Conservation (phyloP, 768 basidiomycete genomes). For the Trametes sanguinea region DNA sequence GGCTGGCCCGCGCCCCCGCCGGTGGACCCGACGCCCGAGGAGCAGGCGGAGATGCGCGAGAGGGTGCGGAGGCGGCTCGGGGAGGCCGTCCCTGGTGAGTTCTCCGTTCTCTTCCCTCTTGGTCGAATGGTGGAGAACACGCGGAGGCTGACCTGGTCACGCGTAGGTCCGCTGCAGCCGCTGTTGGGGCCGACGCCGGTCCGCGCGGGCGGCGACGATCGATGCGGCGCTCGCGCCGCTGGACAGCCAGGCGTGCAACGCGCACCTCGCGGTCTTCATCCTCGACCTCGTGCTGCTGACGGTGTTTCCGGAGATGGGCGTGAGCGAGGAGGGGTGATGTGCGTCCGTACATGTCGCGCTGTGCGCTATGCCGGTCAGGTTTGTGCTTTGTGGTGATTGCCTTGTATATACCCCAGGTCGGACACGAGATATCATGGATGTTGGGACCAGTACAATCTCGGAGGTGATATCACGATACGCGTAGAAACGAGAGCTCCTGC, state of each 20-base stretch:
- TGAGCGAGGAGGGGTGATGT: constrained; percentile 18
- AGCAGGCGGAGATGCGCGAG: constrained; percentile 60
- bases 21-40: constrained; percentile 74
- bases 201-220: constrained; percentile 42
- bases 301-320: constrained; percentile 79
- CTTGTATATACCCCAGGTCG: not conserved
- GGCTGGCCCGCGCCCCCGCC: constrained; percentile 82
- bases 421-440: no score
- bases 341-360: not conserved
- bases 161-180: constrained; percentile 44
- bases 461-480: no score
- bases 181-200: constrained; percentile 58
- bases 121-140: not conserved
- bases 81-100: constrained; percentile 46
- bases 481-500: not conserved
- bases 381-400: no score
- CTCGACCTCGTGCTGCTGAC: constrained; percentile 71
- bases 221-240: constrained; percentile 61
- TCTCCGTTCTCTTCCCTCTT: not conserved
- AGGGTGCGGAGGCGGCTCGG: constrained; percentile 42
- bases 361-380: not conserved
- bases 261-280: constrained; percentile 72
- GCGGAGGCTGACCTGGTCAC: not conserved
- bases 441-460: no score
- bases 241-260: constrained; percentile 67